Percentiles rank a stretch among this genome's conserved stretches.
These are phyloP conservation scores for Talaromyces islandicus DNA, from an alignment of 2,329 filamentous ascomycete species.

Conservation along the genomic window DNA sequence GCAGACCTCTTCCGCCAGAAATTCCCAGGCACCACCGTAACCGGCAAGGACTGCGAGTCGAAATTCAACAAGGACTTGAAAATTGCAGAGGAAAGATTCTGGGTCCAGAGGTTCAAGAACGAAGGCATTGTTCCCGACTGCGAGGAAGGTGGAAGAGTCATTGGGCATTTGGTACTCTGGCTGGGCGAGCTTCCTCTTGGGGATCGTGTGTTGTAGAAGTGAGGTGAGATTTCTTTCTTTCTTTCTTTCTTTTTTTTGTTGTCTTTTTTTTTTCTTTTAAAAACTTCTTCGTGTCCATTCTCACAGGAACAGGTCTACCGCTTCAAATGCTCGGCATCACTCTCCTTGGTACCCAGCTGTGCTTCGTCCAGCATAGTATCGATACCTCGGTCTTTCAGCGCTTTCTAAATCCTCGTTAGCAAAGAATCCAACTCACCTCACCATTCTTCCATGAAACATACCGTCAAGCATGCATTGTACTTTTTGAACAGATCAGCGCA, in stretches of 20 bases:
- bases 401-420: conserved; percentile 52
- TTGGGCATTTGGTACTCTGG: not conserved
- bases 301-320: conserved; percentile 14
- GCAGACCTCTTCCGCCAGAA: not conserved
- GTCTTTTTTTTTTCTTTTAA: not conserved
- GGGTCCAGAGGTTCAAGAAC: not conserved
- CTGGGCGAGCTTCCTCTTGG: not conserved
- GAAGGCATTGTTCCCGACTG: not conserved
- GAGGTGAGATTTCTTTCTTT: conserved; percentile 3
- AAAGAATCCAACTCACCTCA: not conserved
- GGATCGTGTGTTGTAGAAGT: not conserved
- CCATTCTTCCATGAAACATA: conserved; percentile 40
- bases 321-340: conserved; percentile 64
- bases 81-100: not conserved
- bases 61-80: conserved; percentile 10
- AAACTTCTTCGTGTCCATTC: not conserved
- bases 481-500: conserved; percentile 80
- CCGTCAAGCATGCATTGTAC: conserved; percentile 80
- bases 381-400: conserved; percentile 81
- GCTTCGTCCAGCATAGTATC: conserved; percentile 90
- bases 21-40: not conserved
- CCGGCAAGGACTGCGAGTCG: conserved; percentile 3
- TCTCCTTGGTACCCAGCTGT: conserved; percentile 81
- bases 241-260: not conserved
- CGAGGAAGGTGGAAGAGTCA: not conserved